Evolutionary conservation across 2,329 filamentous ascomycete genomes (phyloP), one percentile per base, ranked within the genome.

Genomic region (Hymenoscyphus repandus): DNA sequence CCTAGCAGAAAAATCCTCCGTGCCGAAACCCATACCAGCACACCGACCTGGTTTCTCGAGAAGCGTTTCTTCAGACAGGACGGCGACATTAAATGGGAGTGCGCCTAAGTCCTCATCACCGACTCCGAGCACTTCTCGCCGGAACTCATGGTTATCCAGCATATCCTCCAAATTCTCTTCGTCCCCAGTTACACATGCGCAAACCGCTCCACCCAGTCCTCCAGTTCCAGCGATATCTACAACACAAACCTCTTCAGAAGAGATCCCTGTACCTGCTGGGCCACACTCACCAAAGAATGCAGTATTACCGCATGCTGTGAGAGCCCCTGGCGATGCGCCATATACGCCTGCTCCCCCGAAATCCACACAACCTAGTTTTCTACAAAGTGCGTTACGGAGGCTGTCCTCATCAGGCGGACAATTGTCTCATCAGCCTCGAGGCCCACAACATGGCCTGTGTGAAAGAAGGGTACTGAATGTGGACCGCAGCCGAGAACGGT

Each of bases 101-200:
- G 30, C 54, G 17, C 52, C 51, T n/a, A 66, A 64, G 51, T 49
- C 45, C 27, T 49, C 45, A 31, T 58, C 62, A 7, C 49, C 56
- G 1, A 58, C 62, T 9, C 53, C 58, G 6, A 50, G 30, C 18
- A 50, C 46, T 2, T 47, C 54, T 7, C 52, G 90, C 57, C 72
- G 82, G 49, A 85, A 83, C 55, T 96, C 91, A 12, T 99, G 93
- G 93, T 91, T 97, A 64, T 89, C 88, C 50, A 96, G 83, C 64
- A 82, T 97, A 59, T 95, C 90, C 57, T 92, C 89, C 58, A 96
- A 95, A 67, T 96, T 97, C 72, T 90, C 88, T 2, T 83, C 82
- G 27, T 73, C 73, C 15, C 68, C 76, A 61, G 57, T 62, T n/a
- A 49, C 51, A 32, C 56, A 66, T 62, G 47, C 58, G 46, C 45